Evolutionary conservation across 2,329 filamentous ascomycete species (phyloP).

Genomic region (Bretziella fagacearum): DNA sequence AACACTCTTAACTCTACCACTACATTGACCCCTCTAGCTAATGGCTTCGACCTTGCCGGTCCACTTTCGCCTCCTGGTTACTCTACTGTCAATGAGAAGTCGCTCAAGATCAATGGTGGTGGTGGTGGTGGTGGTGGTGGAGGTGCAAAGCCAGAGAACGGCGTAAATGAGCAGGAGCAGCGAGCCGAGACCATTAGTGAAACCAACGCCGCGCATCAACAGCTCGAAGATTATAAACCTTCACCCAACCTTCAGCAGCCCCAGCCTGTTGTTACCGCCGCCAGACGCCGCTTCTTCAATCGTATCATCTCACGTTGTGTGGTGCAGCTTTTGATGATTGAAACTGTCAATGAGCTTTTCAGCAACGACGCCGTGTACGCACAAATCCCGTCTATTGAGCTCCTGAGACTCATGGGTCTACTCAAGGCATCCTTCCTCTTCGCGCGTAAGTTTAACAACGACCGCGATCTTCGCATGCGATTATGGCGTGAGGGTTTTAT

Average conservation of each 20-base stretch:
- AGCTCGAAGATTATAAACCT: constrained; percentile 73
- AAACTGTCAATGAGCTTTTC: constrained; percentile 97
- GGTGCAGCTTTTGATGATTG: constrained; percentile 94
- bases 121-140: constrained; percentile 18
- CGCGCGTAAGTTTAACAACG: constrained; percentile 91
- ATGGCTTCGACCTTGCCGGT: constrained; percentile 34
- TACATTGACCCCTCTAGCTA: constrained; percentile 33
- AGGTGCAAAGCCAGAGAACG: constrained; percentile 8
- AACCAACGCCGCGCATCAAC: constrained; percentile 12
- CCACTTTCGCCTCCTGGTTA: constrained; percentile 25
- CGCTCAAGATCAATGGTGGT: constrained; percentile 42
- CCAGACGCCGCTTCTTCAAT: constrained; percentile 91
- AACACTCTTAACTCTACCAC: constrained; percentile 38
- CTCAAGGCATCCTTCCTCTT: constrained; percentile 95
- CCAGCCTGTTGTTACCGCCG: constrained; percentile 79
- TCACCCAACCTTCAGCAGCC: constrained; percentile 64
- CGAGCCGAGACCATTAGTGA: constrained; percentile 8
- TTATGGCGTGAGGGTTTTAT: constrained; percentile 98
- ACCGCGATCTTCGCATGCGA: constrained; percentile 86
- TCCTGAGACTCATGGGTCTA: constrained; percentile 81
- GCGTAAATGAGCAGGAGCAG: constrained; percentile 18
- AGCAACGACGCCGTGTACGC: constrained; percentile 90
- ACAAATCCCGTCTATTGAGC: constrained; percentile 76
- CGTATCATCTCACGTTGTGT: constrained; percentile 98
- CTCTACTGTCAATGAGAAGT: constrained; percentile 32